A percentile compares a stretch with the other conserved stretches of the same genome.
These are phyloP conservation scores for Verticillium nonalfalfae DNA, from an alignment of 2,329 filamentous ascomycete species.

Conservation along the genomic window DNA sequence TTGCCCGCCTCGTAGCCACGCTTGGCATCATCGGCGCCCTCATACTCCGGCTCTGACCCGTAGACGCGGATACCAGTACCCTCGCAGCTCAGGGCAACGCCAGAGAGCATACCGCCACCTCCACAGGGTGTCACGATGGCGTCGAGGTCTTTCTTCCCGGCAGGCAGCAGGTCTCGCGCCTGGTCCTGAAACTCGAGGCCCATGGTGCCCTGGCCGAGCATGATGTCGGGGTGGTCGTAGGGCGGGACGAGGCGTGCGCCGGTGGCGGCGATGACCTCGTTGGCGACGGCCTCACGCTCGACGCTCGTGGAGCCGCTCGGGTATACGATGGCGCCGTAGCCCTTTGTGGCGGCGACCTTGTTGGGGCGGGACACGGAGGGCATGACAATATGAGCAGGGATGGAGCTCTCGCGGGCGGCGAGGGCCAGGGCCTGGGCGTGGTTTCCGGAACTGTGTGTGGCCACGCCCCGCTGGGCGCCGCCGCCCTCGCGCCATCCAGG, in stretches of 20 bases:
- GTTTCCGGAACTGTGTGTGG: conserved; percentile 90
- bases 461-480: conserved; percentile 62
- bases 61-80: conserved; percentile 72
- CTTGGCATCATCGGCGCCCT: conserved; percentile 79
- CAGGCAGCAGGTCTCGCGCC: conserved; percentile 46
- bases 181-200: conserved; percentile 78
- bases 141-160: conserved; percentile 39
- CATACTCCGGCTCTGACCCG: conserved; percentile 75
- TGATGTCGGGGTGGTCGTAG: conserved; percentile 87
- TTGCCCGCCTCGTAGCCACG: conserved; percentile 59
- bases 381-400: conserved; percentile 89
- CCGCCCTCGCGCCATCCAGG: conserved; percentile 54
- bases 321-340: conserved; percentile 70
- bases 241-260: conserved; percentile 78
- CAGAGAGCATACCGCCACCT: conserved; percentile 82
- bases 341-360: conserved; percentile 77
- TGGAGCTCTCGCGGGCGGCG: conserved; percentile 65
- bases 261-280: conserved; percentile 61
- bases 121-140: conserved; percentile 79
- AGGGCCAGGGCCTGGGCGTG: conserved; percentile 90
- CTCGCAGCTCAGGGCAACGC: conserved; percentile 70
- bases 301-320: conserved; percentile 76
- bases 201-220: conserved; percentile 88
- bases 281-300: conserved; percentile 75
- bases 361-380: conserved; percentile 75